Percentiles rank a stretch among this genome's conserved stretches.
Conservation (phyloP, 306 rosid species). For the Herpetospermum pedunculosum region DNA sequence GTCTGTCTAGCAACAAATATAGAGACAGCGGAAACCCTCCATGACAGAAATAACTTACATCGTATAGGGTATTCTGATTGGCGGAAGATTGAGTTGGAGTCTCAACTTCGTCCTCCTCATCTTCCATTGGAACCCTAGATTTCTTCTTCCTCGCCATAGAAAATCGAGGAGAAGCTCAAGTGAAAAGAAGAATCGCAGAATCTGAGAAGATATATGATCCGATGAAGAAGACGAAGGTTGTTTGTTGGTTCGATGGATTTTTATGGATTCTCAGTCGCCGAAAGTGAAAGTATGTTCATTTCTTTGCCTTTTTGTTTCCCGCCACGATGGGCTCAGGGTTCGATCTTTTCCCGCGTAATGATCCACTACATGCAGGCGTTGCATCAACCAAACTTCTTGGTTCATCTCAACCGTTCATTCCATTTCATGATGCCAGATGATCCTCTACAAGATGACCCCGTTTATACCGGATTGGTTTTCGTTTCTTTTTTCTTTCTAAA, state of each 20-base stretch:
- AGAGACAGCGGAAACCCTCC: background rate
- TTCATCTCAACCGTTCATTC: background rate
- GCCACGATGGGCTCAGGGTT: background rate
- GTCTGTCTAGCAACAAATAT: background rate
- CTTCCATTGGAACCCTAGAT: constrained; percentile 48
- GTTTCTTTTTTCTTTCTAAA: too few species aligned
- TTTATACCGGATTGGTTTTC: too few species aligned
- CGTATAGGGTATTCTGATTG: constrained; percentile 35
- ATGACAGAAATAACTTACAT: background rate
- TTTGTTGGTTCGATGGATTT: background rate
- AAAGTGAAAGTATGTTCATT: background rate
- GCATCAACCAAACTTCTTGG: too few species aligned
- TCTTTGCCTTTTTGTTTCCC: background rate
- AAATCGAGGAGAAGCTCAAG: background rate
- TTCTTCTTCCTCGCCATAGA: constrained; percentile 51
- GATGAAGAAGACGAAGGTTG: background rate
- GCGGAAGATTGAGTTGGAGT: constrained; percentile 16
- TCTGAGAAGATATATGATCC: background rate
- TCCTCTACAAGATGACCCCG: too few species aligned
- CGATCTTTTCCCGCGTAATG: background rate
- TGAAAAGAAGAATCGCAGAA: background rate
- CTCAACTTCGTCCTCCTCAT: constrained; percentile 13
- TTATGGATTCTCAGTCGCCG: background rate
- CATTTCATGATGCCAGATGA: background rate
- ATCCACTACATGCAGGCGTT: background rate